Evolutionary conservation across 345 rosid species (phyloP), one percentile per base, ranked within the genome.

Genomic region (Conringia planisiliqua): DNA sequence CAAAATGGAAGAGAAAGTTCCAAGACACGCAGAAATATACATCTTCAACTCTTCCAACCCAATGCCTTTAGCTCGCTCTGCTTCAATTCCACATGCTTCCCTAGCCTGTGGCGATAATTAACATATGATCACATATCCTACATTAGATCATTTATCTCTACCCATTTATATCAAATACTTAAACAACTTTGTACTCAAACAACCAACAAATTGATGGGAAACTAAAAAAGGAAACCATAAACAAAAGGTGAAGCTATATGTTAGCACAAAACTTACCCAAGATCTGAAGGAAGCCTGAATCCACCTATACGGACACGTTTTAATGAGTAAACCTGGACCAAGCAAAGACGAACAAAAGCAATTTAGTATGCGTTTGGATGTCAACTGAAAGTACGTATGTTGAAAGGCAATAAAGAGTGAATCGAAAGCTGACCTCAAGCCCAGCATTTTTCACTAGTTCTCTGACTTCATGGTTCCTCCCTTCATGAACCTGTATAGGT

Each of bases 391-490:
- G 43, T 27, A 48, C 26, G 1, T 24, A 1, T 47, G 5, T 17
- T 30, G 29, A 44, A 44, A 26, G 58, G 29, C 24, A 16, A 32
- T 16, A 56, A 30, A 47, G 14, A 47, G 58, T 43, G 10, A 39
- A 43, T 54, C 30, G 2, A 50, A 86, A 84, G 62, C 90, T 79
- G 76, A 89, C 99, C 97, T 92, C 87, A 79, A 95, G 92, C 73
- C 96, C 96, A n/a, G 93, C 93, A 76, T 85, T 85, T 85, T 95
- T 95, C 78, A 95, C 90, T 55, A 95, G 84, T 86, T 91, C 99
- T 58, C 97, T 86, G 55, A 95, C 97, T 83, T 92, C 97, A 63
- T 92, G 99, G 73, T 90, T 92, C 74, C 97, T 89, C 59, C 99
- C 99, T 84, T 95, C 97, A 68, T 91, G 93, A 83, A 95, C 97